Conservation (phyloP, 768 basidiomycete genomes). For the Podaxis pistillaris region DNA sequence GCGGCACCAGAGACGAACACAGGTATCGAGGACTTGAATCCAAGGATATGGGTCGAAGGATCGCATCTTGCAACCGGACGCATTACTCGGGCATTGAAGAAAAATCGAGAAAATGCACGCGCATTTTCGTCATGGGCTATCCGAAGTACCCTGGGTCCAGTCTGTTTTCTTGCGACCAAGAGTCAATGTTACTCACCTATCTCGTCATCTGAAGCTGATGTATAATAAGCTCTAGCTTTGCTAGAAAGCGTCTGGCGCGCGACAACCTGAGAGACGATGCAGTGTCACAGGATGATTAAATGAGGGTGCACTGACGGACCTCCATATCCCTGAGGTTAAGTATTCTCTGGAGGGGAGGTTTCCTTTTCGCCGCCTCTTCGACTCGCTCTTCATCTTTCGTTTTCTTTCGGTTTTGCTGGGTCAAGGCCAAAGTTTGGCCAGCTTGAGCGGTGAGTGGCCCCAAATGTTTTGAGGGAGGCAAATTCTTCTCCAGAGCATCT, state of each 20-base stretch:
- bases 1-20: constrained; percentile 84
- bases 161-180: background rate
- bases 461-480: constrained; percentile 69
- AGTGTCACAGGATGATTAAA: background rate
- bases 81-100: constrained; percentile 85
- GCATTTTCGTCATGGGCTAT: constrained; percentile 66
- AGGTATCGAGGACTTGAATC: constrained; percentile 69
- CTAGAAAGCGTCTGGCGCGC: constrained; percentile 71
- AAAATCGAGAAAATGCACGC: constrained; percentile 82
- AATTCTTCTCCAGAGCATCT: constrained; percentile 71
- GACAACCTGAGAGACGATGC: constrained; percentile 45
- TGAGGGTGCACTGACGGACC: constrained; percentile 35
- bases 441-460: constrained; percentile 58
- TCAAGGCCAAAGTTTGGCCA: constrained; percentile 32
- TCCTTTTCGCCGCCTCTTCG: constrained; percentile 53
- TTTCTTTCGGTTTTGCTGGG: constrained; percentile 41
- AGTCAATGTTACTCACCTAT: constrained; percentile 51
- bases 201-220: constrained; percentile 84
- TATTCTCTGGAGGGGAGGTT: constrained; percentile 68
- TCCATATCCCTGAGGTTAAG: constrained; percentile 83
- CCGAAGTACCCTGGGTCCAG: constrained; percentile 15
- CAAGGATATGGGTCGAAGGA: constrained; percentile 72
- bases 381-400: constrained; percentile 73
- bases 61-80: constrained; percentile 60
- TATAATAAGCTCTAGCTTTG: constrained; percentile 82